phyloP scores from a whole-genome alignment of 2,329 filamentous ascomycete species.

The Daldinia sp. region DNA sequence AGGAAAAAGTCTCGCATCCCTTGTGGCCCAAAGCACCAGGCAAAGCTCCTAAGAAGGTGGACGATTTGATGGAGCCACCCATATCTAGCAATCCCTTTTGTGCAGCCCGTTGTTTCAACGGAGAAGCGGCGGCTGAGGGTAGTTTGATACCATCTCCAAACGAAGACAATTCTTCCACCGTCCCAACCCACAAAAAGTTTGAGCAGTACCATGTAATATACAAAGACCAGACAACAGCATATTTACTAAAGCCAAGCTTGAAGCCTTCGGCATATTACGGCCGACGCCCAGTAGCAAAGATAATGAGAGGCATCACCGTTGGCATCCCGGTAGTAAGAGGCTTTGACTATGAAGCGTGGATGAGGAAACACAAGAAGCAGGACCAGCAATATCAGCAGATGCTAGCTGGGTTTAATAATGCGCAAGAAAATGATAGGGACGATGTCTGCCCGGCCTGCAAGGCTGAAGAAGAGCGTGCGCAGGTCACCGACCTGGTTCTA shows the following conservation, averaged over 20 bases:
- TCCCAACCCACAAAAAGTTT: constrained; percentile 68
- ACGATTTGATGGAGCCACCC: constrained; percentile 52
- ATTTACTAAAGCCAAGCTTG: constrained; percentile 86
- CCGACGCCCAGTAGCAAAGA: constrained; percentile 82
- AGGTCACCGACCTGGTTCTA: constrained; percentile 87
- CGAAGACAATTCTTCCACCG: constrained; percentile 57
- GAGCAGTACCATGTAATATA: constrained; percentile 87
- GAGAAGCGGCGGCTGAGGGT: constrained; percentile 70
- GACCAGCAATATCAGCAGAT: constrained; percentile 48
- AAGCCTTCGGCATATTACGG: constrained; percentile 88
- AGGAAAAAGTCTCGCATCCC: constrained; percentile 88
- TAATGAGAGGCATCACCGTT: constrained; percentile 83
- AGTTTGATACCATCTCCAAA: constrained; percentile 49
- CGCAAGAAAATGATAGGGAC: constrained; percentile 36
- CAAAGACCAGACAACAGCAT: constrained; percentile 80
- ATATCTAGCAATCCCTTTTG: constrained; percentile 69
- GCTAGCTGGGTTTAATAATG: constrained; percentile 48
- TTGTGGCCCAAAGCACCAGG: constrained; percentile 77
- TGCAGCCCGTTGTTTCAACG: constrained; percentile 69
- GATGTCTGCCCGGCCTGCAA: constrained; percentile 69
- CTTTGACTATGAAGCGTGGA: constrained; percentile 84
- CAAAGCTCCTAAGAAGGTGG: constrained; percentile 52
- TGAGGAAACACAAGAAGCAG: constrained; percentile 71
- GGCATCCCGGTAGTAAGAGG: constrained; percentile 91
- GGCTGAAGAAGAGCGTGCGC: constrained; percentile 71